Evolutionary conservation across 2,329 filamentous ascomycete species (phyloP).

Genomic region (Juglanconis sp.): DNA sequence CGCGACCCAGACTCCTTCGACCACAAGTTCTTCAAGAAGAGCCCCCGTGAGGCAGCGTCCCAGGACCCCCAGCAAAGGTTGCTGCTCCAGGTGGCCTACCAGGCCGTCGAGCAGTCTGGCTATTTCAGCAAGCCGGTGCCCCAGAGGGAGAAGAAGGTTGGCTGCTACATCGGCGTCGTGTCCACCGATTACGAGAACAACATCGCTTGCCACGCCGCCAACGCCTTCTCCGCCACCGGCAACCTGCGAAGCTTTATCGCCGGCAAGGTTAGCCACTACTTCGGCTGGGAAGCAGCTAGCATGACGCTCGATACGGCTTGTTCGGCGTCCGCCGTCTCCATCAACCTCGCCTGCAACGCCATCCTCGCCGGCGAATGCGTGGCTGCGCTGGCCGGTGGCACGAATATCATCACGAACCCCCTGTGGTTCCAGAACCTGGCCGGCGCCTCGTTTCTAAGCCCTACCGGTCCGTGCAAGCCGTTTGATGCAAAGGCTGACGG

Average conservation of each 20-base stretch:
- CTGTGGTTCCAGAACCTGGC: constrained; percentile 23
- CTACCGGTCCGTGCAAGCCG: constrained; percentile 30
- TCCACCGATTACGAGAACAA: constrained; percentile 39
- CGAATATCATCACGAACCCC: constrained; percentile 27
- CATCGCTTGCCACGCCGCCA: constrained; percentile 31
- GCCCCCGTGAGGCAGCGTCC: constrained; percentile 30
- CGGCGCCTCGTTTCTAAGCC: constrained; percentile 30
- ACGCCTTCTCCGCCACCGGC: constrained; percentile 32
- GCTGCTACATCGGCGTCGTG: constrained; percentile 34
- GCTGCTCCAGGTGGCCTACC: constrained; percentile 38
- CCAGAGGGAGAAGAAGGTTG: constrained; percentile 22
- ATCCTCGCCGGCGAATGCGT: constrained; percentile 28
- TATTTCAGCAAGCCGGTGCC: constrained; percentile 15
- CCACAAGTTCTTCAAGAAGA: constrained; percentile 38
- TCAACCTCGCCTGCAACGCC: constrained; percentile 33
- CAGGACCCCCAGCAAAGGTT: constrained; percentile 39
- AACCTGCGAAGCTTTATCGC: constrained; percentile 25
- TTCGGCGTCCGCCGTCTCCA: constrained; percentile 33
- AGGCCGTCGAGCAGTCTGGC: constrained; percentile 30
- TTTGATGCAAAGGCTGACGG: constrained; percentile 38
- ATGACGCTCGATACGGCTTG: constrained; percentile 34
- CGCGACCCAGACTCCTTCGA: constrained; percentile 31
- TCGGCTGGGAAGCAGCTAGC: constrained; percentile 31
- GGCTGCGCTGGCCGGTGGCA: constrained; percentile 30
- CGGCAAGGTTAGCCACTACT: constrained; percentile 32